Evolutionary conservation across 2,329 filamentous ascomycete species (phyloP).

Genomic region (Dothidotthia symphoricarpi): DNA sequence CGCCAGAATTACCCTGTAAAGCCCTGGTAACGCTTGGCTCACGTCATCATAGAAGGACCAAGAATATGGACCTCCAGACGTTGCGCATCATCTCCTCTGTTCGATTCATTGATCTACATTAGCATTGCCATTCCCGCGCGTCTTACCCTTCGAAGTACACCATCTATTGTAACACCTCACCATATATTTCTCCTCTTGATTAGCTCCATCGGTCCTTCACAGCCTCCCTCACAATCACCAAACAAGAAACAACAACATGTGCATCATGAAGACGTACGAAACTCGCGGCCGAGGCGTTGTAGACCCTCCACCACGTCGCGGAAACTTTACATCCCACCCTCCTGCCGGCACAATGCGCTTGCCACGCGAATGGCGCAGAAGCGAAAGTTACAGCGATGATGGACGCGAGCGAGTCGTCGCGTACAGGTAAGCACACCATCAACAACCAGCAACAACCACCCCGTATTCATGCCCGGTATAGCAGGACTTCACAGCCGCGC

Average conservation of each 20-base stretch:
- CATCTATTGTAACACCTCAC: too few species aligned
- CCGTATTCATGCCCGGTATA: not conserved
- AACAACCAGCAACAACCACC: not conserved
- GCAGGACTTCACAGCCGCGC: conserved; percentile 19
- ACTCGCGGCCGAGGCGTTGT: conserved; percentile 27
- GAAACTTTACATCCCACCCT: conserved; percentile 35
- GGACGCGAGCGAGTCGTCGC: conserved; percentile 17
- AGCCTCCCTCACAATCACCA: too few species aligned
- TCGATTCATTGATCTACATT: too few species aligned
- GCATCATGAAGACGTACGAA: conserved; percentile 34
- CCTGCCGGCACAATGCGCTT: conserved; percentile 36
- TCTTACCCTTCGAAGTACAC: too few species aligned
- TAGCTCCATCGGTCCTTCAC: too few species aligned
- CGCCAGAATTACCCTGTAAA: too few species aligned
- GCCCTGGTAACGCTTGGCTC: too few species aligned
- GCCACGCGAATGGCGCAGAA: conserved; percentile 33
- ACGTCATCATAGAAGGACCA: too few species aligned
- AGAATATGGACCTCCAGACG: too few species aligned
- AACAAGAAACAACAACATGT: conserved; percentile 31
- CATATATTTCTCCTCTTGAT: too few species aligned
- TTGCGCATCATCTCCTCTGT: too few species aligned
- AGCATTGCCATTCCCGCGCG: too few species aligned
- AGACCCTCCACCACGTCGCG: conserved; percentile 33
- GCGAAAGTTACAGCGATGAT: conserved; percentile 19
- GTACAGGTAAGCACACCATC: conserved; percentile 13